These are phyloP conservation scores for Sphaerulina vaccinii DNA, from an alignment of 2,329 filamentous ascomycete genomes.

Conservation along the genomic window DNA sequence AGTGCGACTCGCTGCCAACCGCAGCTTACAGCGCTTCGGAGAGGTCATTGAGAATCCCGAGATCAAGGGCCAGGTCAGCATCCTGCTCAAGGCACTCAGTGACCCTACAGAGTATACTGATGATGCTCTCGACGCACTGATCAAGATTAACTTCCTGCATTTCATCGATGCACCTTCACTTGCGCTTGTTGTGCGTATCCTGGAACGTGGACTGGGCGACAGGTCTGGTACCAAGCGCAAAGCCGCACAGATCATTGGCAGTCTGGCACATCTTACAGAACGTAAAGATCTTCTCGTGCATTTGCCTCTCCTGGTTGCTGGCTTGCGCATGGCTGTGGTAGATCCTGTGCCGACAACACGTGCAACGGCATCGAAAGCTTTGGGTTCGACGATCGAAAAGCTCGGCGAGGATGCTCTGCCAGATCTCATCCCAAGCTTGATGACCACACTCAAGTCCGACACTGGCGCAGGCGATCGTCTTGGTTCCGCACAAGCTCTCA, in stretches of 20 bases:
- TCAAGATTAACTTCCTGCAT: constrained; percentile 98
- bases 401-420: constrained; percentile 94
- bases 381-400: constrained; percentile 97
- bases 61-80: constrained; percentile 86
- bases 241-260: constrained; percentile 95
- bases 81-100: constrained; percentile 92
- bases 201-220: constrained; percentile 87
- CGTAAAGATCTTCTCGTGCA: constrained; percentile 90
- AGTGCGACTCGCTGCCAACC: constrained; percentile 85
- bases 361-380: constrained; percentile 90
- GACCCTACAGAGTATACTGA: constrained; percentile 98
- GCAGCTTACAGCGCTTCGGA: constrained; percentile 94
- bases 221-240: constrained; percentile 95
- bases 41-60: constrained; percentile 98
- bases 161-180: constrained; percentile 97
- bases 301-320: constrained; percentile 86
- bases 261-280: constrained; percentile 93
- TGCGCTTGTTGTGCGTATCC: constrained; percentile 88
- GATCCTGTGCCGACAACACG: constrained; percentile 95
- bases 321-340: constrained; percentile 82
- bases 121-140: constrained; percentile 85
- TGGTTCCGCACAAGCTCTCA: constrained; percentile 92
- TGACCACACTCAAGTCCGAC: constrained; percentile 96
- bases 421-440: constrained; percentile 94
- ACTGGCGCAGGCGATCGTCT: constrained; percentile 93